phyloP scores from a whole-genome alignment of 2,329 filamentous ascomycete species.

The Fonsecaea erecta region DNA sequence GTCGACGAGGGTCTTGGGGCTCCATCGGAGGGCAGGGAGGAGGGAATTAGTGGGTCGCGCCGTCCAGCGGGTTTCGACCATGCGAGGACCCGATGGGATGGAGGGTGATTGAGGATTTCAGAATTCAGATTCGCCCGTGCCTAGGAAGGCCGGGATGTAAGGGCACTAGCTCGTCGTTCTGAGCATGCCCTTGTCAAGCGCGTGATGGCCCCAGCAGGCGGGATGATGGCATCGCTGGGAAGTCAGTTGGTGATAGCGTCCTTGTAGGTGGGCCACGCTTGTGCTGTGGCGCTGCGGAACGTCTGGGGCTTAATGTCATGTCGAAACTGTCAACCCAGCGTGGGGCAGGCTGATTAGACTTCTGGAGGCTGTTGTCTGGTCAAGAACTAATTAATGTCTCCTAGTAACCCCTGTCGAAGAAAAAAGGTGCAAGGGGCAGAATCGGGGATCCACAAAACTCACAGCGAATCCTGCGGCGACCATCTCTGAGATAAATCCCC shows the following conservation, averaged over 20 bases:
- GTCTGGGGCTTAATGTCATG: slow-evolving; percentile 15
- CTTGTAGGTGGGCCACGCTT: slow-evolving; percentile 19
- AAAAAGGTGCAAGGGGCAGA: slow-evolving; percentile 20
- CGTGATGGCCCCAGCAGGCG: slow-evolving; percentile 32
- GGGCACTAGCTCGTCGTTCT: slow-evolving; percentile 25
- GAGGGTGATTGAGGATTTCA: slow-evolving; percentile 22
- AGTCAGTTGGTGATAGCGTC: slow-evolving; percentile 30
- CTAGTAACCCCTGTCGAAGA: slow-evolving; percentile 11
- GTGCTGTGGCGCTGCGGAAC: slow-evolving; percentile 32
- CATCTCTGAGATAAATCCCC: slow-evolving; percentile 11
- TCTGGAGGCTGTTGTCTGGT: slow-evolving; percentile 1
- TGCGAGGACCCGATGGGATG: slow-evolving; percentile 21
- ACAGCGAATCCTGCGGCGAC: not conserved
- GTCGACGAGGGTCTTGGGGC: slow-evolving; percentile 16
- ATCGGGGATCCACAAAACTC: slow-evolving; percentile 8
- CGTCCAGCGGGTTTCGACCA: slow-evolving; percentile 27
- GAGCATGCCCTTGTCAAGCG: slow-evolving; percentile 30
- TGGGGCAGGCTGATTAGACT: slow-evolving; percentile 24
- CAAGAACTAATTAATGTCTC: slow-evolving; percentile 1
- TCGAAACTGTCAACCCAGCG: slow-evolving; percentile 17
- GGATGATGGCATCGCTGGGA: slow-evolving; percentile 35
- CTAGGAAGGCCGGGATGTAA: slow-evolving; percentile 9
- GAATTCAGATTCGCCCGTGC: slow-evolving; percentile 15
- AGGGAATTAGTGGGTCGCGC: slow-evolving; percentile 32
- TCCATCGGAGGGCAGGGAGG: slow-evolving; percentile 23